Percentiles rank a stretch among this genome's conserved stretches.
Evolutionary conservation across 768 basidiomycete genomes (phyloP).

Genomic region (Mycena floridula): DNA sequence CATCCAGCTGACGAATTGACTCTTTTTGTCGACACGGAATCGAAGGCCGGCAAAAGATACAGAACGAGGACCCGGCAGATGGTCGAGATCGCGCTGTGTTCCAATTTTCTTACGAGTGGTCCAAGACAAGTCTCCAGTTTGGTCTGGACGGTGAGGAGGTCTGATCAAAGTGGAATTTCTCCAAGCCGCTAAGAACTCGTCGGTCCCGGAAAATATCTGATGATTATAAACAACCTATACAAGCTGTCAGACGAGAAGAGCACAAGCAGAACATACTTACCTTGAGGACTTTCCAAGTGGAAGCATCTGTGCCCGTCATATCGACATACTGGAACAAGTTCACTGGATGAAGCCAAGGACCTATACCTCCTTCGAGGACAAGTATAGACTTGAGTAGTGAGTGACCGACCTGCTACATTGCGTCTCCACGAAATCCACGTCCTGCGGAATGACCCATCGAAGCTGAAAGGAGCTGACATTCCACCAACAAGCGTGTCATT

Average conservation of each 20-base stretch:
- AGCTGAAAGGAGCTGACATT: conserved; percentile 45
- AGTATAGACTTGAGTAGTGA: no score
- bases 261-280: conserved; percentile 19
- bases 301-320: conserved; percentile 43
- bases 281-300: conserved; percentile 47
- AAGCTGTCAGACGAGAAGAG: background rate
- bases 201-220: conserved; percentile 43
- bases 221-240: conserved; percentile 51
- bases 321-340: conserved; percentile 56
- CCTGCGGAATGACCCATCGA: conserved; percentile 55
- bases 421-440: conserved; percentile 45
- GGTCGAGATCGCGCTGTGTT: conserved; percentile 46
- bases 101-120: conserved; percentile 36
- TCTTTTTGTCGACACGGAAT: conserved; percentile 45
- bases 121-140: conserved; percentile 34
- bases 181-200: conserved; percentile 49
- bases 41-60: conserved; percentile 56
- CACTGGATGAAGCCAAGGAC: conserved; percentile 47
- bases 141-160: conserved; percentile 22
- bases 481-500: conserved; percentile 46
- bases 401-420: conserved; percentile 44
- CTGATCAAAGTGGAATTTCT: conserved; percentile 45
- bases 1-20: conserved; percentile 62
- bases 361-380: no score
- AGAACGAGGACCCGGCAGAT: conserved; percentile 57